Conservation (phyloP, 169 alveolate species). For the Eimeria maxima region DNA sequence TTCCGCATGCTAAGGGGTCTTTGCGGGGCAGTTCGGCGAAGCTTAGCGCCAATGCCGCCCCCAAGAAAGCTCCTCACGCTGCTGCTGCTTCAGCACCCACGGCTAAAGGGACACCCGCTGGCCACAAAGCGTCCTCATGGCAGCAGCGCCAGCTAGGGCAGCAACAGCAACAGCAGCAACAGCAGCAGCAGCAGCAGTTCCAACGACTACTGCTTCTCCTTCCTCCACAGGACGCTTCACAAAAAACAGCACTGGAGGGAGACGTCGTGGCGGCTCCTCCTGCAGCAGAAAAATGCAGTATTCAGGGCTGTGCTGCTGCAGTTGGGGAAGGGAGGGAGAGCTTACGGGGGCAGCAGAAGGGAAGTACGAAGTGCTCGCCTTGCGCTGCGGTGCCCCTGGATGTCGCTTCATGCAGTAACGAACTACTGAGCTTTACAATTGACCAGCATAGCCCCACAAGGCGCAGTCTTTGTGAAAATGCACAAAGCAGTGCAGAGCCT, state of each 20-base stretch:
- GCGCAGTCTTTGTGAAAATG: neutral
- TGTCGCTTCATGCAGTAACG: conserved; percentile 5
- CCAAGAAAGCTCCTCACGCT: conserved; percentile 24
- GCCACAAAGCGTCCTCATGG: conserved; percentile 18
- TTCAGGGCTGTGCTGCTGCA: neutral
- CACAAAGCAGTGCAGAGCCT: neutral
- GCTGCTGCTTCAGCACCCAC: conserved; percentile 40
- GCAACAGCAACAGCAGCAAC: conserved; percentile 6
- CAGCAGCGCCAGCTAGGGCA: conserved; percentile 43
- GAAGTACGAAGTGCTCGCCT: neutral
- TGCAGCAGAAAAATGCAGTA: neutral
- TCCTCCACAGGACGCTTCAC: neutral
- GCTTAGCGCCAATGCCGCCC: neutral
- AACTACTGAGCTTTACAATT: neutral
- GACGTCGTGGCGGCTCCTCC: neutral
- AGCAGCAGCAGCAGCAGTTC: conserved; percentile 42
- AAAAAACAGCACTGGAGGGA: neutral
- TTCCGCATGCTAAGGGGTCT: neutral
- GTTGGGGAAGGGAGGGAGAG: neutral
- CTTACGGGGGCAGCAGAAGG: neutral
- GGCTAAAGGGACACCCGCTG: neutral
- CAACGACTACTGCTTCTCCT: neutral
- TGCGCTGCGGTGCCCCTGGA: neutral
- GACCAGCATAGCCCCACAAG: neutral
- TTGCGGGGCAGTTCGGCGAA: conserved; percentile 5